Evolutionary conservation across 495 filamentous ascomycete species (phyloP).

Genomic region (Penicillium parvum): DNA sequence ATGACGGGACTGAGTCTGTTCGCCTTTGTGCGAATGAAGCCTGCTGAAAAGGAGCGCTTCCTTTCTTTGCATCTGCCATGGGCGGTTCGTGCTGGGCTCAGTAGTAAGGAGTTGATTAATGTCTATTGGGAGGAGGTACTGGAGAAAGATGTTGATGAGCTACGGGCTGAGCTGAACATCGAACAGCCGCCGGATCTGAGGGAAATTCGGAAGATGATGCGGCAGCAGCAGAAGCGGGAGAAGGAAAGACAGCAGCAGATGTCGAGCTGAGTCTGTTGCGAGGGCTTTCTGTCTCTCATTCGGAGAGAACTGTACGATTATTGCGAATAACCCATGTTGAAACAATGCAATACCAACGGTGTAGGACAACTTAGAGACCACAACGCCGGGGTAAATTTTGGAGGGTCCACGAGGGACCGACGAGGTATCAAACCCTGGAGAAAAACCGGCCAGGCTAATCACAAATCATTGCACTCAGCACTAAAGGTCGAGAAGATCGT

Average conservation of each 20-base stretch:
- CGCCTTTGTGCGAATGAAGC: conserved; percentile 67
- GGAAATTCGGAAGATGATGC: conserved; percentile 65
- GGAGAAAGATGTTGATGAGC: conserved; percentile 73
- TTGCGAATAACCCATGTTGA: conserved; percentile 8
- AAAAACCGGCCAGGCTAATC: conserved; percentile 1
- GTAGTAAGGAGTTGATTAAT: conserved; percentile 81
- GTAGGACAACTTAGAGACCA: conserved; percentile 2
- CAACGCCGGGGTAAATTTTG: conserved; percentile 16
- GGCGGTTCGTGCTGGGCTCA: conserved; percentile 79
- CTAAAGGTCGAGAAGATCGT: conserved; percentile 72
- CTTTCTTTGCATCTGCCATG: conserved; percentile 77
- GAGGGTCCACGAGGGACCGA: not conserved
- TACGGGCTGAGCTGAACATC: conserved; percentile 71
- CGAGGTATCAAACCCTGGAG: conserved; percentile 7
- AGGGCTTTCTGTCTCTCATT: not conserved
- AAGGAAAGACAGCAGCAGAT: conserved; percentile 46
- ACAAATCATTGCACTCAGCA: conserved; percentile 16
- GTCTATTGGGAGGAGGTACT: conserved; percentile 98
- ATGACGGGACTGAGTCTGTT: conserved; percentile 88
- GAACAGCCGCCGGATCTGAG: conserved; percentile 89
- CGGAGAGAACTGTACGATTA: conserved; percentile 17
- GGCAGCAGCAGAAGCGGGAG: conserved; percentile 61
- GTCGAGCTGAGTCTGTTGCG: conserved; percentile 10
- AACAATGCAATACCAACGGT: conserved; percentile 1
- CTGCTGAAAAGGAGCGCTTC: conserved; percentile 67